Evolutionary conservation across 2,329 filamentous ascomycete species (phyloP).

Genomic region (Rhytidhysteron rufulum): DNA sequence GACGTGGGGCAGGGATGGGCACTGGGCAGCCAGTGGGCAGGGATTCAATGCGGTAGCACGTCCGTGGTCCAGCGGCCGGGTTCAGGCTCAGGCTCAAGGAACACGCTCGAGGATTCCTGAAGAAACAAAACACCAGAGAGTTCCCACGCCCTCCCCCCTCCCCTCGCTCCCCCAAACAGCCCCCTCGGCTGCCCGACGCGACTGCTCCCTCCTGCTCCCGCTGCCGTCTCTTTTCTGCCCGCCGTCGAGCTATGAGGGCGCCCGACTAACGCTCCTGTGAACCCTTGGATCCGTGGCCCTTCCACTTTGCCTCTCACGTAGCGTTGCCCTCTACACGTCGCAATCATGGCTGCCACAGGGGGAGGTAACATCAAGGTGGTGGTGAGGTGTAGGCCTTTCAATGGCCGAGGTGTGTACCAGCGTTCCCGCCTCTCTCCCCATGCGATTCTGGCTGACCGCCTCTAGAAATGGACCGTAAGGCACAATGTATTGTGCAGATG

Average conservation of each 20-base stretch:
- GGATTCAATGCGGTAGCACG: no score
- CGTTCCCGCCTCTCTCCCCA: neutral
- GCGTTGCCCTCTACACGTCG: neutral
- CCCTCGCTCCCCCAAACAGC: no score
- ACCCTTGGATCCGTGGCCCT: constrained; percentile 5
- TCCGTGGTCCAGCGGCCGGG: no score
- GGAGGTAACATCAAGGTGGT: constrained; percentile 99
- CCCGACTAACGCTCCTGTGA: constrained; percentile 20
- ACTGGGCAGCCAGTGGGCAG: no score
- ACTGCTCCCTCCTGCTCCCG: neutral
- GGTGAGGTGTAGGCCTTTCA: constrained; percentile 93
- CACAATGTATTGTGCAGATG: constrained; percentile 98
- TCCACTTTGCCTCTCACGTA: constrained; percentile 3
- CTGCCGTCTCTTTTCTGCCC: neutral
- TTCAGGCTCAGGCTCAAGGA: neutral
- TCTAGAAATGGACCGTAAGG: constrained; percentile 79
- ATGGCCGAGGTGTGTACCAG: constrained; percentile 72
- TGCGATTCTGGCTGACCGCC: constrained; percentile 13
- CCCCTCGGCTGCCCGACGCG: constrained; percentile 5
- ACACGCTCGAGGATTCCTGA: neutral
- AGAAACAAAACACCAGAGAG: neutral
- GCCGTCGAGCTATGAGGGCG: constrained; percentile 25
- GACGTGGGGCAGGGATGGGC: no score
- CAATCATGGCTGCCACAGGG: constrained; percentile 63
- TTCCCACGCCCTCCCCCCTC: no score